A percentile compares a stretch with the other conserved stretches of the same genome.
Evolutionary conservation across 768 basidiomycete genomes (phyloP).

Genomic region (Gymnopilus dilepis): DNA sequence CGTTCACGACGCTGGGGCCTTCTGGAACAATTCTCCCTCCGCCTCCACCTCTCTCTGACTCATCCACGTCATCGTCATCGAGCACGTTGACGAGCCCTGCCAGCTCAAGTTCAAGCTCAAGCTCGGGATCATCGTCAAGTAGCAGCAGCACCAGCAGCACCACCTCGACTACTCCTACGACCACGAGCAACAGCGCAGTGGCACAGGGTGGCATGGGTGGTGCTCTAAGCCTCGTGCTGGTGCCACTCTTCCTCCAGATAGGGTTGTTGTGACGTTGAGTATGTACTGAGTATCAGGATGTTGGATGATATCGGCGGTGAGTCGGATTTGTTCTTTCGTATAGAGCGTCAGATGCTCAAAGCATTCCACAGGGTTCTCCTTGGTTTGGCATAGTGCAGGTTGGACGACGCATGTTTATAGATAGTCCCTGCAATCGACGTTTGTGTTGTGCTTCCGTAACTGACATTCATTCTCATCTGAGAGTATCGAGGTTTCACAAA

Average conservation of each 20-base stretch:
- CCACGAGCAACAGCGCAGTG: not conserved
- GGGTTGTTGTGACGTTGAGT: conserved; percentile 1
- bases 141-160: not conserved
- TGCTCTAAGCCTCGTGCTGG: not conserved
- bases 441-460: not conserved
- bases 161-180: not conserved
- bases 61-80: not conserved
- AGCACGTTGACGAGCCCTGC: not conserved
- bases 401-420: not conserved
- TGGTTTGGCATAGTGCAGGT: not conserved
- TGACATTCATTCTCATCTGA: no score
- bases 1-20: not conserved
- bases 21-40: not conserved
- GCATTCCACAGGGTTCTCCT: not conserved
- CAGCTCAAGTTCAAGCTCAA: not conserved
- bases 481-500: no score
- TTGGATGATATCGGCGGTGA: not conserved
- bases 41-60: not conserved
- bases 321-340: not conserved
- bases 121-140: not conserved
- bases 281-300: not conserved
- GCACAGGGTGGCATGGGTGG: not conserved
- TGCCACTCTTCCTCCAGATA: conserved; percentile 2
- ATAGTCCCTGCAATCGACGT: not conserved
- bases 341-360: not conserved